Evolutionary conservation across 352 stramenopile species (phyloP), one percentile per base, ranked within the genome.

Genomic region (Blastocystis sp.): DNA sequence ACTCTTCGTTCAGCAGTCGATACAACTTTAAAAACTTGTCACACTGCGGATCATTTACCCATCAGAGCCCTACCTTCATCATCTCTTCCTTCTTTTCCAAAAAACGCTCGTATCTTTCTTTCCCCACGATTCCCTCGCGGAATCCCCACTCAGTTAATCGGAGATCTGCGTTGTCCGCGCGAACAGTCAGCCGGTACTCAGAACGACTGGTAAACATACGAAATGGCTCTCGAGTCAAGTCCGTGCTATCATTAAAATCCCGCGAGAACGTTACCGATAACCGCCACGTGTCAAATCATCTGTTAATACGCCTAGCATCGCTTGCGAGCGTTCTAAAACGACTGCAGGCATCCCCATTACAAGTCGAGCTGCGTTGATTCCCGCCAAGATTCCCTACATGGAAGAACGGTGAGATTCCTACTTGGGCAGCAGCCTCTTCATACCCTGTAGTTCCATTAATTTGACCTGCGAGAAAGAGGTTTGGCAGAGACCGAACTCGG

Each of bases 381-480:
- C 97, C 4, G 97, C 97, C 34, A 99, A 91, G 54, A 99, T 94
- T 37, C 97, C 97, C 90, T 59, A 59, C 50, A 59, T 59, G 50
- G 1, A 13, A 59, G 1, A 13, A 13, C 50, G 11, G 50, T n/a
- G 50, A 0, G 13, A n/a, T n/a, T 59, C 50, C 50, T n/a, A 59
- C 50, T n/a, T 98, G 96, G 0, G 96, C 97, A 2, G 94, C 97
- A 4, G 97, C 97, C 92, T 99, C 97, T 93, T 99, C 97, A 92
- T 99, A 99, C 11, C 97, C 97, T 0, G 97, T 99, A 11, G 97
- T 99, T 50, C 97, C 96, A 91, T 98, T 98, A 91, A 99, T 98
- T 92, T 99, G 96, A 8, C 97, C 97, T 0, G 97, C 96, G 18
- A 99, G 92, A 91, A 96, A 99, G 47, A 80, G 47, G 39, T 80